Percentiles rank a stretch among this genome's conserved stretches.
Conservation (phyloP, 1,139 yeast species). For the Petasospora fabianii region DNA sequence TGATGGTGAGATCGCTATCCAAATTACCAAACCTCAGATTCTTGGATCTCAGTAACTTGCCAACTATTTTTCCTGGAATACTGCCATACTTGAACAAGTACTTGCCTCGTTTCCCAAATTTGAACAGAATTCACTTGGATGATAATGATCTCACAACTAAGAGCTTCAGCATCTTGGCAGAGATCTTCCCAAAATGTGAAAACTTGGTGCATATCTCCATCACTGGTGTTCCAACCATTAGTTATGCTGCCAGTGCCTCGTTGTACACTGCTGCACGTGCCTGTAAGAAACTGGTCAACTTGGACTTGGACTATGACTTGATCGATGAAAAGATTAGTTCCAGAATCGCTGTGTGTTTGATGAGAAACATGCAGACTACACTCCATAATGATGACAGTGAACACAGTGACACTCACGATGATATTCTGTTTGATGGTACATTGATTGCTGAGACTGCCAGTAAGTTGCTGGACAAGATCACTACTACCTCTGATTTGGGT, state of each 20-base stretch:
- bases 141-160: slow-evolving; percentile 61
- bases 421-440: slow-evolving; percentile 51
- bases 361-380: slow-evolving; percentile 76
- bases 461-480: slow-evolving; percentile 40
- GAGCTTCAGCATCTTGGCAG: slow-evolving; percentile 64
- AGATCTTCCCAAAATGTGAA: slow-evolving; percentile 64
- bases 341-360: slow-evolving; percentile 73
- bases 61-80: slow-evolving; percentile 69
- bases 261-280: slow-evolving; percentile 67
- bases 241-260: slow-evolving; percentile 59
- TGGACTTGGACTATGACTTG: slow-evolving; percentile 69
- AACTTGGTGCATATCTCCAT: slow-evolving; percentile 75
- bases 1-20: slow-evolving; percentile 49
- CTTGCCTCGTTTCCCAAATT: slow-evolving; percentile 60
- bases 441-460: slow-evolving; percentile 65
- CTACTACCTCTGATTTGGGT: slow-evolving; percentile 22
- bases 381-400: slow-evolving; percentile 37
- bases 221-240: slow-evolving; percentile 56
- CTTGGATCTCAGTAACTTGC: slow-evolving; percentile 72
- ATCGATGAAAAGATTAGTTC: slow-evolving; percentile 71
- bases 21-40: slow-evolving; percentile 58
- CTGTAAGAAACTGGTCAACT: slow-evolving; percentile 59
- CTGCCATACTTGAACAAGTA: slow-evolving; percentile 57
- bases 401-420: slow-evolving; percentile 37
- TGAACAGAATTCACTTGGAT: slow-evolving; percentile 77